Base-by-base conservation (phyloP, 1,284 basidiomycete species). In the Earliella scabrosa region DNA sequence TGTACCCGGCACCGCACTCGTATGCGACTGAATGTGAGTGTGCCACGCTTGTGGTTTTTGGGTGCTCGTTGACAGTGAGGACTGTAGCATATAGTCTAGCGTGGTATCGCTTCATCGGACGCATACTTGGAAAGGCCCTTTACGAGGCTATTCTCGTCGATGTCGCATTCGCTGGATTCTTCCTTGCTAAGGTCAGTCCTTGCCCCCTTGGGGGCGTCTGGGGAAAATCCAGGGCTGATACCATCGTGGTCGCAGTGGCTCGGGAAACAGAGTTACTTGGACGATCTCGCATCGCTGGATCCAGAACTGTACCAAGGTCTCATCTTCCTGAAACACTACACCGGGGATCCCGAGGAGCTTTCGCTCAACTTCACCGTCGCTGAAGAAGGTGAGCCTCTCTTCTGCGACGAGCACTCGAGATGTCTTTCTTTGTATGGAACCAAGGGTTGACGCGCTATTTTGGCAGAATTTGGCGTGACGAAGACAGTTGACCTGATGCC, bases 61-160 rank as follows among this genome's bases (percentile, higher is more conserved):
- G 24, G 36, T 11, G 1, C 46, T 52, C n/a, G 48, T 52, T 23
- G 20, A 36, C n/a, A 38, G 47, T 36, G 44, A 20, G 58, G 43
- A 26, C 16, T 34, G 8, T 60, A 94, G 91, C 82, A 0, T 88
- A 93, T 67, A 95, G 88, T 68, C 77, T 97, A 49, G 84, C 85
- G 43, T 99, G 97, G 97, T 99, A 95, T 71, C 82, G 88, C 2
- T 99, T 98, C 73, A 88, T 98, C 58, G 97, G 97, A 0, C 81
- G 93, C 0, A 91, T 99, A 23, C 78, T 98, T 0, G 97, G 96
- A 10, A 98, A 98, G 71, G 97, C 97, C 0, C 80, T 99, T 66
- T 99, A 99, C 70, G 94, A 98, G 52, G 95, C 96, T 2, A 98
- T 99, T 47, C 79, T 99, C 7, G 88, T 97, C n/a, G 95, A 98